Conservation (phyloP, 192 early-diverging fungal species). For the Chytriomyces confervae region DNA sequence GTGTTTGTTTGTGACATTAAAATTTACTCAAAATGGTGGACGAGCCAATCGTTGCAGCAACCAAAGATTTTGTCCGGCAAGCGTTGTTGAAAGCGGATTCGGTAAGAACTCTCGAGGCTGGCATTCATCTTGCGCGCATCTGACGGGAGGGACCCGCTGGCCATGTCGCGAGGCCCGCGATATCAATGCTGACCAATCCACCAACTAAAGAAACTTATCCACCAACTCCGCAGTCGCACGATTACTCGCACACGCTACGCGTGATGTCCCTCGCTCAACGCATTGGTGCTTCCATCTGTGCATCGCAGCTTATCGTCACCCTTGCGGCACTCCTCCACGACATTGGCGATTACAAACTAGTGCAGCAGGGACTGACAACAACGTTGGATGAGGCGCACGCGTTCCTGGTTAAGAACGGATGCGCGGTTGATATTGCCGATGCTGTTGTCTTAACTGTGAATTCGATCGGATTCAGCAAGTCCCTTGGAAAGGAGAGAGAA, state of each 20-base stretch:
- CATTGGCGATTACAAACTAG: slow-evolving; percentile 38
- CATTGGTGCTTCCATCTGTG: slow-evolving; percentile 13
- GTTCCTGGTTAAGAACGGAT: background rate
- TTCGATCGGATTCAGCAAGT: slow-evolving; percentile 11
- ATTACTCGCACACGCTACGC: slow-evolving; percentile 39
- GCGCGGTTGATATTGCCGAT: background rate
- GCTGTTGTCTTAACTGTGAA: background rate
- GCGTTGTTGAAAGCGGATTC: background rate
- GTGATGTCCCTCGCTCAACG: slow-evolving; percentile 23
- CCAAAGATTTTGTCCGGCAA: background rate
- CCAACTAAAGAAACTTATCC: background rate
- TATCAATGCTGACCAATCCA: background rate
- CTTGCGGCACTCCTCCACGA: slow-evolving; percentile 44
- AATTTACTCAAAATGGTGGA: no score
- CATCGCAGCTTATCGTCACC: slow-evolving; percentile 15
- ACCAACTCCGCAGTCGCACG: slow-evolving; percentile 24
- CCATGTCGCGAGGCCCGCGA: no score
- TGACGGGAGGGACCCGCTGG: no score
- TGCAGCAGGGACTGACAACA: background rate
- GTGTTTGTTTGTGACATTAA: no score
- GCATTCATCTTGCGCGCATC: no score
- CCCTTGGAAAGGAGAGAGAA: background rate
- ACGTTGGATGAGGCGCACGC: background rate
- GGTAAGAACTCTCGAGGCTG: background rate
- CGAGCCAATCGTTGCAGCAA: background rate